Evolutionary conservation across 345 rosid genomes (phyloP), one percentile per base, ranked within the genome.

Genomic region (Salix viminalis): DNA sequence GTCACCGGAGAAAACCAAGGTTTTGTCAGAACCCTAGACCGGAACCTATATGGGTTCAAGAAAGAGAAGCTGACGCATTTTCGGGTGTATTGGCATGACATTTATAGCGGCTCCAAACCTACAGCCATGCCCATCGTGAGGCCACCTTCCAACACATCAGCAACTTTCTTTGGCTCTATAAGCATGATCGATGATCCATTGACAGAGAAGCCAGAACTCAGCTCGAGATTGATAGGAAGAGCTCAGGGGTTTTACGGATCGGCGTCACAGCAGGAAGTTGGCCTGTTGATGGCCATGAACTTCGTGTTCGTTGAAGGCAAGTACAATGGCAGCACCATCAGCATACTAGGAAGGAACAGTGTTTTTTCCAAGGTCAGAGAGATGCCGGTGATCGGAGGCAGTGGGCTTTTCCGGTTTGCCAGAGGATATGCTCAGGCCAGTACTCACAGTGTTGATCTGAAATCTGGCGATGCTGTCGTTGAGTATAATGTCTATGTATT

Each of bases 61-160:
- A 90, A 80, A 69, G 88, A 91, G 79, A 93, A 90, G 85, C 85
- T 90, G 11, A 88, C 86, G 71, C 94, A 90, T 77, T 88, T 93
- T 70, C 76, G 77, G 41, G 68, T 90, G 8, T 90, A 87, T 62
- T 93, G 92, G 93, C 98, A 94, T 37, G 97, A 94, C 86, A 65
- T 85, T 32, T n/a, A 69, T 21, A 83, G 85, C 36, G 92, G 91
- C 19, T 62, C 73, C 4, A 84, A 94, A 76, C 88, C 92, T 21
- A 80, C 87, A 3, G 86, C 91, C 36, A 73, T 88, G 65, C 48
- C 56, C 56, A 85, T 90, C 0, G 85, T 86, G 21, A 74, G 60
- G n/a, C 81, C 90, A 3, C 79, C 88, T 2, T 28, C 62, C 61
- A 58, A 16, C 15, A 6, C 36, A 18, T 26, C 74, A 18, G 34